Evolutionary conservation across 495 filamentous ascomycete genomes (phyloP), one percentile per base, ranked within the genome.

Genomic region (Lepidopterella palustris): DNA sequence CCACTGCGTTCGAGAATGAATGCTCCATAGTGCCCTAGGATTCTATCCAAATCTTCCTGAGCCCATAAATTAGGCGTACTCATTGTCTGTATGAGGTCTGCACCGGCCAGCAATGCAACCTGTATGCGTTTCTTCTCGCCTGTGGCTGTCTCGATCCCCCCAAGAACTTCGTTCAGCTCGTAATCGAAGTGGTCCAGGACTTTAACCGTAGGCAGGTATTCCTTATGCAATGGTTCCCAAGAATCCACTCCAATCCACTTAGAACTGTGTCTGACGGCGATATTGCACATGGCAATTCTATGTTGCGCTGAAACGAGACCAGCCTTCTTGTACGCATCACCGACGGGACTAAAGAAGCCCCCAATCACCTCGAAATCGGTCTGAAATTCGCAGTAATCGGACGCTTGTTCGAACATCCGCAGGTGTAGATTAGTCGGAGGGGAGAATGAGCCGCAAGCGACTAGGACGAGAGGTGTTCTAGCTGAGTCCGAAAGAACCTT

Each of bases 391-490:
- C 84, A 84, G 72, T 86, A 89, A 76, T 92, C 87, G 66, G 82
- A 80, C 2, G 89, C 89, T 86, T 92, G 89, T 65, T 95, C 91
- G 68, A 95, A 95, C 90, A 96, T 92, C 70, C 90, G 88, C 54
- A 96, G 79, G 71, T 96, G 90, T 28, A 96, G 82, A 72, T 86
- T 95, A 64, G 87, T 84, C 18, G 89, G 91, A 21, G 89, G 91
- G 3, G 84, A 89, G 76, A 95, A 97, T 48, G 88, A 92, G 39
- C 92, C 92, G 72, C 92, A 96, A 32, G 90, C 88, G 40, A 97
- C 87, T 40, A 96, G 79, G 11, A 93, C 82, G 5, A 96, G 74
- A 0, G 90, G 90, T 0, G 80, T 92, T 74, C 87, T 90, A 45
- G 79, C 78, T 20, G 62, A 73, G 62, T 89, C 79, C 24, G 74